Base-by-base conservation (phyloP, 306 rosid genomes). In the Fragaria ananassa region DNA sequence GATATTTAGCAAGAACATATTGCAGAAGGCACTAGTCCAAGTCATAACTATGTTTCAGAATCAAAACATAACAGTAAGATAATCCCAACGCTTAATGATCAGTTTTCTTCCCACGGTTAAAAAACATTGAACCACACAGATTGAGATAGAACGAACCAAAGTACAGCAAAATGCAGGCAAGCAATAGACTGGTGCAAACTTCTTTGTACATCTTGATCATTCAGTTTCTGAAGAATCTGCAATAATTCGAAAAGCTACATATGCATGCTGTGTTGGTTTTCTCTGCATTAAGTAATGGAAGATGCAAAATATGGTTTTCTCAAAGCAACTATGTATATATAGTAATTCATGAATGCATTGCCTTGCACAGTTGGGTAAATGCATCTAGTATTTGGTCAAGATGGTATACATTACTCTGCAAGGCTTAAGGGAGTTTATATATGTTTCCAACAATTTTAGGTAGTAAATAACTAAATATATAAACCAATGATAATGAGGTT, bases 101-200 rank as follows among this genome's bases (percentile, higher is more conserved):
- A 27, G 34, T 12, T 34, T 62, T 60, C 31, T 15, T 62, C 39
- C 68, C 42, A 62, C 42, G 1, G 44, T 31, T 60, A 4, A 60
- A 21, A 57, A 10, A 61, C 25, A 25, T 25, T 25, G 25, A 25
- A 25, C 25, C 25, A 25, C 25, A 25, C 25, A 25, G 25, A 5
- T 60, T 25, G 21, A 27, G 75, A 74, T 60, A 81, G 73, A 65
- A 39, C 74, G 78, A 74, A 91, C 98, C 98, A 77, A 90, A 83
- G 67, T 69, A 63, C 3, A 86, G 83, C 72, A 83, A 51, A 81
- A 85, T 65, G 82, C 13, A 45, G 65, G 79, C 76, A 76, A 89
- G 72, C 34, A 86, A 63, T 3, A 85, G 54, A 44, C 61, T 10
- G 76, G 41, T 50, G 82, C 45, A 76, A 37, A 37, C 60, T 77